Base-by-base conservation (phyloP, 2,329 filamentous ascomycete genomes). In the Microascus cirrosus region DNA sequence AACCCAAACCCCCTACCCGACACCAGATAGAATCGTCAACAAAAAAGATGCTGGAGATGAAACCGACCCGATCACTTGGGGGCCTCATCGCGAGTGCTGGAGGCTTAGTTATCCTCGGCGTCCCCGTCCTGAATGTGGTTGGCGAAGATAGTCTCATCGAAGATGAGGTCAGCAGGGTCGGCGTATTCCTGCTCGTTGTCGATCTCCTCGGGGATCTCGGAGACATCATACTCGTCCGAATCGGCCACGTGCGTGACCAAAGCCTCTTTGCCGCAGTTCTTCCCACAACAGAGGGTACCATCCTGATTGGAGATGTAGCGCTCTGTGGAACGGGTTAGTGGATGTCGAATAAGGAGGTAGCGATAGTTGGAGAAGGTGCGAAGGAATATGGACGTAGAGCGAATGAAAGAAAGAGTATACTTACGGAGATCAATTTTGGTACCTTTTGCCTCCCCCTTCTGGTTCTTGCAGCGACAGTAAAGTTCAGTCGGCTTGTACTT, bases 171-270 rank as follows among this genome's bases (percentile, higher is more conserved):
- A n/a, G n/a, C n/a, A n/a, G n/a, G 28, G 28, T 8, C 28, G 28
- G 28, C 28, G 28, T 32, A 32, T 8, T 32, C 4, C 28, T 32
- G 4, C 28, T 32, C 28, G 28, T 32, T 8, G 28, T 32, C 28
- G 28, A 8, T 32, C 28, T 32, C 28, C 28, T 32, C 28, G 28
- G 28, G 28, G 28, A 32, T 32, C 28, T 32, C 28, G 28, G 8
- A 32, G 28, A 32, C 28, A 8, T 32, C 4, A 8, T 4, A 4
- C 28, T 32, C 28, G 28, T 32, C 28, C 4, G 28, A 4, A 8
- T 8, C 28, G 28, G 8, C 4, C 4, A 32, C 28, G 28, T 8
- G 28, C 4, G 28, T 90, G 62, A 80, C 79, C 60, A 86, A 81
- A 59, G 22, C 13, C 32, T 32, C 15, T 7, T 15, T 35, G 45